Percentiles rank a stretch among this genome's conserved stretches.
Conservation (phyloP, 257 asterid genomes). For the Solanum sparsipilum region DNA sequence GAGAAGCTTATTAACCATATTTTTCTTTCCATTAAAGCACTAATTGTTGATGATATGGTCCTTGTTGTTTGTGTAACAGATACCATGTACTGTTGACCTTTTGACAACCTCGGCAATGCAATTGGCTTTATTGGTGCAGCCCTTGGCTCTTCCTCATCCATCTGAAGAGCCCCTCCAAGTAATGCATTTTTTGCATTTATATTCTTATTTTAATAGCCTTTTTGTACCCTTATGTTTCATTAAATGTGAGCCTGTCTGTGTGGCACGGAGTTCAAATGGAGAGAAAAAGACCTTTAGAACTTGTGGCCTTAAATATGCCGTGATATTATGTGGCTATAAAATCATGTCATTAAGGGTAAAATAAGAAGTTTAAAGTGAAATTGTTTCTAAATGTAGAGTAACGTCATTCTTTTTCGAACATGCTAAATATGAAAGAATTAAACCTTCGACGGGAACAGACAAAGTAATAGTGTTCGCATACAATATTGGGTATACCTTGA, state of each 20-base stretch:
- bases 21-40: neutral
- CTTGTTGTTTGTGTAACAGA: slow-evolving; percentile 25
- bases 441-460: neutral
- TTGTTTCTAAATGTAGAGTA: neutral
- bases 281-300: neutral
- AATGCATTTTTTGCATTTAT: slow-evolving; percentile 14
- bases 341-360: neutral
- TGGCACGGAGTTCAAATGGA: neutral
- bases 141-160: slow-evolving; percentile 93
- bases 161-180: slow-evolving; percentile 97
- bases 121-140: slow-evolving; percentile 92
- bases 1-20: neutral
- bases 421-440: neutral
- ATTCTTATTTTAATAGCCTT: neutral
- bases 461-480: neutral
- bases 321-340: neutral
- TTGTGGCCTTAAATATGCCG: neutral
- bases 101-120: slow-evolving; percentile 96
- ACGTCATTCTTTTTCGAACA: neutral
- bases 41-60: neutral
- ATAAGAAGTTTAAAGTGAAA: neutral
- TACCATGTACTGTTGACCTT: slow-evolving; percentile 91
- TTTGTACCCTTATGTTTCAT: neutral
- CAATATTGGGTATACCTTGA: neutral
- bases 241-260: neutral